Percentiles rank a stretch among this genome's conserved stretches.
phyloP scores from a whole-genome alignment of 192 early-diverging fungal species.

The Diversispora eburnea region DNA sequence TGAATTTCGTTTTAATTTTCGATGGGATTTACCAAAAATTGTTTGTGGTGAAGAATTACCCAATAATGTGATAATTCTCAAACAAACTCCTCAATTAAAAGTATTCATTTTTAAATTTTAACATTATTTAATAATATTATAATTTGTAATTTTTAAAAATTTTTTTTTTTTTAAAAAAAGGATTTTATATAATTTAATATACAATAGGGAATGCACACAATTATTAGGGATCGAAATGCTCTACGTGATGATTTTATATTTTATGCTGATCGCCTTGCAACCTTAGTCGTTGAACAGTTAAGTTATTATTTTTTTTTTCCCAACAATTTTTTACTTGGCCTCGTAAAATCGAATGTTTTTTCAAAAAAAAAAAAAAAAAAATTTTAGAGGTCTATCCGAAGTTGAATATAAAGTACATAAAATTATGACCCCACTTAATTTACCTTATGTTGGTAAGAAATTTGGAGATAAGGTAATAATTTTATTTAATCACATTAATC shows the following conservation, averaged over 20 bases:
- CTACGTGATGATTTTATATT: conserved; percentile 86
- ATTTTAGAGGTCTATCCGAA: conserved; percentile 58
- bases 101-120: conserved; percentile 24
- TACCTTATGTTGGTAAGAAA: conserved; percentile 49
- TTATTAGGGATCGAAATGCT: conserved; percentile 68
- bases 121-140: background rate
- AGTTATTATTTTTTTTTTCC: background rate
- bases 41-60: conserved; percentile 37
- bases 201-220: conserved; percentile 72
- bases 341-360: background rate
- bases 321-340: background rate
- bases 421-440: conserved; percentile 60
- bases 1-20: conserved; percentile 57
- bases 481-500: background rate
- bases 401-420: conserved; percentile 45
- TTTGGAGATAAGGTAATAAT: conserved; percentile 35
- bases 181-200: background rate
- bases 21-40: conserved; percentile 53
- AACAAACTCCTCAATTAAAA: conserved; percentile 53
- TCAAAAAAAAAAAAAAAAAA: background rate
- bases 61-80: conserved; percentile 44
- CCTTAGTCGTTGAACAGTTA: conserved; percentile 81
- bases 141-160: background rate
- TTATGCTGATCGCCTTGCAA: conserved; percentile 83
- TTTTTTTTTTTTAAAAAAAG: background rate